Percentiles rank a stretch among this genome's conserved stretches.
Conservation (phyloP, 169 alveolate species). For the Eimeria praecox region DNA sequence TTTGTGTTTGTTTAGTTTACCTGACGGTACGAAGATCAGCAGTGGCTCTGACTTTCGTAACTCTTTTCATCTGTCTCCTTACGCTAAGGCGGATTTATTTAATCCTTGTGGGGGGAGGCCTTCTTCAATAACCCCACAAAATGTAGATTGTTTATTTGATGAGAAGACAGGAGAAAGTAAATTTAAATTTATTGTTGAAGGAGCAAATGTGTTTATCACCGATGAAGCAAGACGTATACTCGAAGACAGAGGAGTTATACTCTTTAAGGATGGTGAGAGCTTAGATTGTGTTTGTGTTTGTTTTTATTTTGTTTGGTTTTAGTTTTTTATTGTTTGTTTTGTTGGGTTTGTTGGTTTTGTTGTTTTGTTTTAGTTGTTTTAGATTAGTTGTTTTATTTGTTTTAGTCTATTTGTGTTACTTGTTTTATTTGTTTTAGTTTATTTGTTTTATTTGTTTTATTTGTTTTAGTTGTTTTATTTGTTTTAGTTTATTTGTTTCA, state of each 20-base stretch:
- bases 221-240: conserved; percentile 91
- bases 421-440: too few relatives aligned
- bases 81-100: too few relatives aligned
- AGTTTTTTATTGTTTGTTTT: background rate
- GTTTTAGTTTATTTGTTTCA: too few relatives aligned
- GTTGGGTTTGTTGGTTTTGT: too few relatives aligned
- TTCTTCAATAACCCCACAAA: conserved; percentile 88
- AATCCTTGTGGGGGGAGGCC: conserved; percentile 96
- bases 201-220: conserved; percentile 92
- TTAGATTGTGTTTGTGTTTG: background rate
- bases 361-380: background rate
- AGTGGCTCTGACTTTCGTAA: conserved; percentile 91
- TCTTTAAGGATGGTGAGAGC: conserved; percentile 90
- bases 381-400: background rate
- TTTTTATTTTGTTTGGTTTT: background rate
- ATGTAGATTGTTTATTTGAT: conserved; percentile 87
- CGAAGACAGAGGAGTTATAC: conserved; percentile 88
- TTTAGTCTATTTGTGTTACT: too few relatives aligned
- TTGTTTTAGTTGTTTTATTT: too few relatives aligned
- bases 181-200: conserved; percentile 91
- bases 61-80: too few relatives aligned
- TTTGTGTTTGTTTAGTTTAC: conserved; percentile 82
- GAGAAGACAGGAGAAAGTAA: conserved; percentile 11
- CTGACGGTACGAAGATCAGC: conserved; percentile 88
- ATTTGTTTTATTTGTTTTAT: too few relatives aligned